A percentile compares a stretch with the other conserved stretches of the same genome.
These are phyloP conservation scores for Didymosphaeria variabile DNA, from an alignment of 2,329 filamentous ascomycete genomes.

Conservation along the genomic window DNA sequence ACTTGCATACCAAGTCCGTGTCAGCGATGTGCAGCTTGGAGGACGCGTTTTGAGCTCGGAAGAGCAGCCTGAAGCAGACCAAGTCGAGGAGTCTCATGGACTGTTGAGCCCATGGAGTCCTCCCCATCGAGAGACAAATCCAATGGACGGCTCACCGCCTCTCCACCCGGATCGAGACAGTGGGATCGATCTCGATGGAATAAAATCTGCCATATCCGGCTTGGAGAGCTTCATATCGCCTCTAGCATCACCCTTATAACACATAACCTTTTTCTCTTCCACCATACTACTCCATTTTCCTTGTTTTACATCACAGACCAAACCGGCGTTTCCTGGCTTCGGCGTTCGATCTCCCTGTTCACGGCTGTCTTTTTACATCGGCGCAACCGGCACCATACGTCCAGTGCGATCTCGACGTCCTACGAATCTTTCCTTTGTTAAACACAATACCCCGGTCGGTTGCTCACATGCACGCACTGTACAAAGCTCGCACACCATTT, in stretches of 20 bases:
- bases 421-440: conserved; percentile 44
- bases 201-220: conserved; percentile 29
- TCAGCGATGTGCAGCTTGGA: conserved; percentile 82
- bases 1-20: conserved; percentile 79
- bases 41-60: conserved; percentile 79
- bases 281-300: conserved; percentile 26
- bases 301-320: conserved; percentile 4
- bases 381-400: conserved; percentile 41
- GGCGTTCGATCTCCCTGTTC: not conserved
- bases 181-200: conserved; percentile 46
- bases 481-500: conserved; percentile 2
- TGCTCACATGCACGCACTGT: not conserved
- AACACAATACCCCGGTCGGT: not conserved
- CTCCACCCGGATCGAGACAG: conserved; percentile 47
- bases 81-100: conserved; percentile 35
- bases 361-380: conserved; percentile 21
- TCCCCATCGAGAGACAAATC: conserved; percentile 31
- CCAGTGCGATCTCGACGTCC: conserved; percentile 46
- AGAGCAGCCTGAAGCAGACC: conserved; percentile 58
- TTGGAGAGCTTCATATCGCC: conserved; percentile 29
- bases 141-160: conserved; percentile 23
- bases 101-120: conserved; percentile 51
- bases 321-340: conserved; percentile 13
- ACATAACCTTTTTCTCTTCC: conserved; percentile 21
- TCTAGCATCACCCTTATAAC: conserved; percentile 41